phyloP scores from a whole-genome alignment of 768 basidiomycete species.

The Lactarius pseudohatsudake region DNA sequence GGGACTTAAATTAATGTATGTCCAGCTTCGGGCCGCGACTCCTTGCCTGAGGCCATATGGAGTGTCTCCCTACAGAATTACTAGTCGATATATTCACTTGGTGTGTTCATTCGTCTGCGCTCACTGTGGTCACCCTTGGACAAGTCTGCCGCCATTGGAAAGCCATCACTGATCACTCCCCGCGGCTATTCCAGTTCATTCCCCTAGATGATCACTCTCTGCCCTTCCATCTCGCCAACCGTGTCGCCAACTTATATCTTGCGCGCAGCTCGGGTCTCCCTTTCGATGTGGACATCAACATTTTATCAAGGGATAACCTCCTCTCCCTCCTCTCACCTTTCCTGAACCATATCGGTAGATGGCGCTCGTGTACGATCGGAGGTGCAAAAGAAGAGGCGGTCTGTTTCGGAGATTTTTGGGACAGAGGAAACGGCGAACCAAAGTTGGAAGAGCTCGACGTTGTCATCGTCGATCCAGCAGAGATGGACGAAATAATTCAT shows the following conservation, averaged over 20 bases:
- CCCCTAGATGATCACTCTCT: constrained; percentile 46
- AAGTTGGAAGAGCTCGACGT: constrained; percentile 32
- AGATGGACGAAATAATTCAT: constrained; percentile 24
- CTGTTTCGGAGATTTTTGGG: constrained; percentile 34
- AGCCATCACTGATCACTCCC: constrained; percentile 51
- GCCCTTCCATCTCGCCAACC: constrained; percentile 41
- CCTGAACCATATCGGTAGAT: constrained; percentile 54
- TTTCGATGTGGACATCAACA: constrained; percentile 54
- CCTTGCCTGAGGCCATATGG: constrained; percentile 26
- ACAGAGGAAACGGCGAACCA: constrained; percentile 22
- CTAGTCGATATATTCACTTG: constrained; percentile 58
- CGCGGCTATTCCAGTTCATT: constrained; percentile 61
- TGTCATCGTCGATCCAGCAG: constrained; percentile 27
- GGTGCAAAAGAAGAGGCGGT: constrained; percentile 37
- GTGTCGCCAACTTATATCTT: constrained; percentile 55
- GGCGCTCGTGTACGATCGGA: constrained; percentile 51
- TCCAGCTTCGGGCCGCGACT: neutral
- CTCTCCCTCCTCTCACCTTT: constrained; percentile 66
- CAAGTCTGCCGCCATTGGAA: constrained; percentile 62
- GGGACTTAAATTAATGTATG: neutral
- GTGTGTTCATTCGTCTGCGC: constrained; percentile 37
- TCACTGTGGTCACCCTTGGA: constrained; percentile 50
- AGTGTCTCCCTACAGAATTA: constrained; percentile 56
- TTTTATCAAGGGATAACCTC: constrained; percentile 49
- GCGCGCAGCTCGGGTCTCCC: constrained; percentile 51